Evolutionary conservation across 176 grass and related monocot species (phyloP).

Genomic region (Carex kokanica): DNA sequence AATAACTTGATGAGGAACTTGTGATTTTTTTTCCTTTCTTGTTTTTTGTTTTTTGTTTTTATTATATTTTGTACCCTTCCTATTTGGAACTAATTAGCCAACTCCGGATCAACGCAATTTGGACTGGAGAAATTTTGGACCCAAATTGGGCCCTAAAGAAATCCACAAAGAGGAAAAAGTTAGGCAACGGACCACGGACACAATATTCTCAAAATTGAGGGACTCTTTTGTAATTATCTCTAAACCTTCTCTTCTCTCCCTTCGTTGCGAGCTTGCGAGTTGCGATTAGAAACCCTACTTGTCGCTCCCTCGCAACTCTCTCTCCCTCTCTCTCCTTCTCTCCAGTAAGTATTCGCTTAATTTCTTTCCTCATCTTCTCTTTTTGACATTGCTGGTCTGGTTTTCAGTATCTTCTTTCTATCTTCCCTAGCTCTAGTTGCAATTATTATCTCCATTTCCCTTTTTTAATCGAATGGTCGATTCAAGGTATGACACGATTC

Average conservation of each 20-base stretch:
- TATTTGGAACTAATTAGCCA: too few relatives aligned
- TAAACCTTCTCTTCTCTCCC: neutral
- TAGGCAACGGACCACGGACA: neutral
- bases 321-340: neutral
- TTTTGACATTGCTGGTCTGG: neutral
- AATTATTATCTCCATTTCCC: neutral
- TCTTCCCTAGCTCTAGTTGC: neutral
- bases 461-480: too few relatives aligned
- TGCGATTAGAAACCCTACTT: neutral
- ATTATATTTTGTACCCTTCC: too few relatives aligned
- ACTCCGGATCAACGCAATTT: too few relatives aligned
- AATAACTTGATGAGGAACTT: too few relatives aligned
- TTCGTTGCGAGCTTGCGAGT: neutral
- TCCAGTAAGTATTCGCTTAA: neutral
- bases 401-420: neutral
- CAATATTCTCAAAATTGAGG: neutral
- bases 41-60: too few relatives aligned
- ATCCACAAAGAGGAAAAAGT: neutral
- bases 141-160: neutral
- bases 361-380: neutral
- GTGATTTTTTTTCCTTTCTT: too few relatives aligned
- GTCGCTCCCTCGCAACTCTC: neutral
- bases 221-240: neutral
- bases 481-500: neutral
- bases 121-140: too few relatives aligned